Evolutionary conservation across 805 yeast species (phyloP).

Genomic region (Sugiyamaella smithiae): DNA sequence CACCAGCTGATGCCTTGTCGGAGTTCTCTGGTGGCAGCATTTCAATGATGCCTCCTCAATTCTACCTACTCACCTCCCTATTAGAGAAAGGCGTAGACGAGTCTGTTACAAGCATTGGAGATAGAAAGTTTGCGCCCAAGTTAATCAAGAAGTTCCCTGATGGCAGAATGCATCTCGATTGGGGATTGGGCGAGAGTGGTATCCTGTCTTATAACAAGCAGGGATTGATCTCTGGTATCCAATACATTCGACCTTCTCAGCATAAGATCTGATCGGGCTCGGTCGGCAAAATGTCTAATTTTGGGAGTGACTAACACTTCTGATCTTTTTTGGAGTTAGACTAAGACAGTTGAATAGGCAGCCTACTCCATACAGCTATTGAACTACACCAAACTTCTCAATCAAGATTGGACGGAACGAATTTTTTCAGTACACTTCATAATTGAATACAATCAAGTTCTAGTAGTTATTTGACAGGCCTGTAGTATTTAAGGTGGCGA

Average conservation of each 20-base stretch:
- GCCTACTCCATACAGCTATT: no score
- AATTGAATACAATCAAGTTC: no score
- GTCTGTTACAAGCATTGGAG: slow-evolving; percentile 14
- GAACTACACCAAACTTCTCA: no score
- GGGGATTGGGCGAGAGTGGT: slow-evolving; percentile 29
- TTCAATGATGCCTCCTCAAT: slow-evolving; percentile 34
- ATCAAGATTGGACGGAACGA: no score
- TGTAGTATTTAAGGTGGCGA: no score
- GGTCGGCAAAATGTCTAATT: no score
- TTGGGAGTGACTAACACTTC: no score
- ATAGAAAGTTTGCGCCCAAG: slow-evolving; percentile 25
- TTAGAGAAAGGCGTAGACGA: slow-evolving; percentile 15
- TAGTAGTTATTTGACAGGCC: no score
- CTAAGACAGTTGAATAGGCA: no score
- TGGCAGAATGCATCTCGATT: slow-evolving; percentile 25
- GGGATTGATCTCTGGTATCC: slow-evolving; percentile 14
- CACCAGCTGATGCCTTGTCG: slow-evolving; percentile 26
- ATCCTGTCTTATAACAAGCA: slow-evolving; percentile 16
- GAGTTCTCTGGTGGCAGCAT: slow-evolving; percentile 23
- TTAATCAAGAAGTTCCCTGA: slow-evolving; percentile 19
- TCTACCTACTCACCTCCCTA: slow-evolving; percentile 25
- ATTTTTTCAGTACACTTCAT: no score
- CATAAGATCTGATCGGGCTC: no score
- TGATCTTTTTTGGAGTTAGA: no score
- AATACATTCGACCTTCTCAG: slow-evolving; percentile 8